Conservation (phyloP, 768 basidiomycete species). For the Tremella fuciformis region DNA sequence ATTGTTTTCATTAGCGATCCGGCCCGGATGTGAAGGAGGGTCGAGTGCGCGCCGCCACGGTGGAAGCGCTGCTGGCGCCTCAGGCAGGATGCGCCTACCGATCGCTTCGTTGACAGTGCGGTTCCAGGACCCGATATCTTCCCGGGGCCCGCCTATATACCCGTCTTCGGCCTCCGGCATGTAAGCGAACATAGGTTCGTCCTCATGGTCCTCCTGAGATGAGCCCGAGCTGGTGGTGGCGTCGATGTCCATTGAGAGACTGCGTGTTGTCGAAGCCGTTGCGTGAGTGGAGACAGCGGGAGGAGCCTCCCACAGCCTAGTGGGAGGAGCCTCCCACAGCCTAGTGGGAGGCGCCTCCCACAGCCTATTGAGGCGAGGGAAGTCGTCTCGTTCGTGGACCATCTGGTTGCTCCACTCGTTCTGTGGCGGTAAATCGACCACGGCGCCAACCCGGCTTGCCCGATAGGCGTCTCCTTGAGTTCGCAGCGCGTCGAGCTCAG, state of each 20-base stretch:
- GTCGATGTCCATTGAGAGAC: not conserved
- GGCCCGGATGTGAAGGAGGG: not conserved
- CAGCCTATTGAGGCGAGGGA: not conserved
- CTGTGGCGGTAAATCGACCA: not conserved
- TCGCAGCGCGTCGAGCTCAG: slow-evolving; percentile 1
- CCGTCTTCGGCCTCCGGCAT: not conserved
- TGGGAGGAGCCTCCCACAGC: not conserved
- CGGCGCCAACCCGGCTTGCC: not conserved
- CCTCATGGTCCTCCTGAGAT: not conserved
- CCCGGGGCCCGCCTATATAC: not conserved
- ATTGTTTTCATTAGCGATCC: not conserved
- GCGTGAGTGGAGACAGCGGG: not conserved
- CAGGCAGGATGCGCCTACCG: slow-evolving; percentile 4
- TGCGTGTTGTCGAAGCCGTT: not conserved
- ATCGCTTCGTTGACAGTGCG: slow-evolving; percentile 12
- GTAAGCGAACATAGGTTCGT: not conserved
- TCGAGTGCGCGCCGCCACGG: not conserved
- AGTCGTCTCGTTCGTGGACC: not conserved
- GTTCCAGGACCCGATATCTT: slow-evolving; percentile 10
- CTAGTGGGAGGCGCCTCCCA: not conserved
- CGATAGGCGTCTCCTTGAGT: not conserved
- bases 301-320: not conserved
- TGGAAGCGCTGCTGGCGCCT: not conserved
- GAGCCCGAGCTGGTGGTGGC: not conserved
- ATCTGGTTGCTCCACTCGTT: not conserved